Base-by-base conservation (phyloP, 1,139 yeast species). In the Saccharomyces hybrid region DNA sequence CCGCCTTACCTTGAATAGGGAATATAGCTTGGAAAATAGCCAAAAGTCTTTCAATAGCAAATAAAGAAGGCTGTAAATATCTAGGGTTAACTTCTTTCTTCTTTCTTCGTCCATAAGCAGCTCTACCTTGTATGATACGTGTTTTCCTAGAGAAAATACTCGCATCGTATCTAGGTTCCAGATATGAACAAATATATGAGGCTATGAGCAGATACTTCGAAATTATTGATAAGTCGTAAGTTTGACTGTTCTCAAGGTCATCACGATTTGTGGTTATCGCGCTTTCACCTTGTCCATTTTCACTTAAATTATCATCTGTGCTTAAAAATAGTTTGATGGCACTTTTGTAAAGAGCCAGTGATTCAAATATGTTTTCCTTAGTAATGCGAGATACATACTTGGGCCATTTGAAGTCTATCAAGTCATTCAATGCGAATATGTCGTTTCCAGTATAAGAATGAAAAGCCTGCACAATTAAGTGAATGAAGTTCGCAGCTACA, bases 111-210 rank as follows among this genome's bases (percentile, higher is more conserved):
- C 63, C 75, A 61, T 64, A 65, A 1, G 70, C 72, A 69, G 68
- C 67, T 71, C 63, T 78, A 63, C 58, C 79, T 59, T 68, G 76
- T 70, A 60, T 75, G 68, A 60, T 58, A 58, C 73, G 76, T 34
- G 79, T 74, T 46, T 79, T 81, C 59, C 79, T 81, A 31, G 91
- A 83, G 62, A 86, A 86, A 56, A 78, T 76, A 55, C 80, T 80
- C 50, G 79, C 70, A 67, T 86, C 95, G 60, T 76, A 76, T 57
- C 80, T 77, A 9, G 84, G 83, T 16, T 83, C 84, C 52, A 81
- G 78, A 64, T 80, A 84, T 0, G 93, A 85, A 2, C 91, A 89
- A 53, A 86, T 73, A 62, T 84, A 86, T 1, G 90, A 83, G 3
- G 93, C 87, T 52, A 86, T 77, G 27, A 86, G 71, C 11, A 86